Conservation (phyloP, 2,329 filamentous ascomycete species). For the Paecilomyces sp. region DNA sequence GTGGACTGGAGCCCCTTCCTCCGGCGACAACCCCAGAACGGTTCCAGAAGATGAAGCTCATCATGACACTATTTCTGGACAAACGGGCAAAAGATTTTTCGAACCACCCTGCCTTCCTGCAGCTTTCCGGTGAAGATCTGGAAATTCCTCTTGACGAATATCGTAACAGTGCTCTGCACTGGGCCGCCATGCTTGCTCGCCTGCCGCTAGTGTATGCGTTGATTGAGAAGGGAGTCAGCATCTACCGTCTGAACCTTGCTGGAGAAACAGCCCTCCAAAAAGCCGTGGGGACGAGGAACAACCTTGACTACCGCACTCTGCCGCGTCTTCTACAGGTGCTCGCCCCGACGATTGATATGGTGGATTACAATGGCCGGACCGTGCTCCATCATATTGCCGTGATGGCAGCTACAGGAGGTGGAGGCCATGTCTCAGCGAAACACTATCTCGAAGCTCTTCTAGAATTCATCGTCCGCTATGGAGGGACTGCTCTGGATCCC, state of each 20-base stretch:
- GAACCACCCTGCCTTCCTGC: slow-evolving; percentile 68
- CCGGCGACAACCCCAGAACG: slow-evolving; percentile 54
- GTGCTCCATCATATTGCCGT: slow-evolving; percentile 95
- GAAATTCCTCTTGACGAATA: slow-evolving; percentile 89
- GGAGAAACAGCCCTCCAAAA: slow-evolving; percentile 92
- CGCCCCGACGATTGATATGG: slow-evolving; percentile 80
- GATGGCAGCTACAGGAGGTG: slow-evolving; percentile 89
- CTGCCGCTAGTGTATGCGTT: slow-evolving; percentile 74
- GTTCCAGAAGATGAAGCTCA: slow-evolving; percentile 71
- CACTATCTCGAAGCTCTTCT: slow-evolving; percentile 94
- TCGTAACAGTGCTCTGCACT: slow-evolving; percentile 81
- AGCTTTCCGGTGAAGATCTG: slow-evolving; percentile 70
- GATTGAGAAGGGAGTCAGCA: slow-evolving; percentile 76
- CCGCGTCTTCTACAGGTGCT: slow-evolving; percentile 84
- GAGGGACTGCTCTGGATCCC: slow-evolving; percentile 55
- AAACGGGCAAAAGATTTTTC: slow-evolving; percentile 61
- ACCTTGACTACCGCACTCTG: slow-evolving; percentile 83
- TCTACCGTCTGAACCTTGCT: slow-evolving; percentile 77
- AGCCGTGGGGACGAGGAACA: slow-evolving; percentile 88
- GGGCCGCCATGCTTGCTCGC: slow-evolving; percentile 88
- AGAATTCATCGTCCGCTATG: slow-evolving; percentile 88
- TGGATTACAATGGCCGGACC: slow-evolving; percentile 82
- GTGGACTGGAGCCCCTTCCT: slow-evolving; percentile 37
- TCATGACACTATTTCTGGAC: slow-evolving; percentile 79
- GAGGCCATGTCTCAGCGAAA: slow-evolving; percentile 74